Evolutionary conservation across 2,329 filamentous ascomycete genomes (phyloP).

Genomic region (Claviceps sp.): DNA sequence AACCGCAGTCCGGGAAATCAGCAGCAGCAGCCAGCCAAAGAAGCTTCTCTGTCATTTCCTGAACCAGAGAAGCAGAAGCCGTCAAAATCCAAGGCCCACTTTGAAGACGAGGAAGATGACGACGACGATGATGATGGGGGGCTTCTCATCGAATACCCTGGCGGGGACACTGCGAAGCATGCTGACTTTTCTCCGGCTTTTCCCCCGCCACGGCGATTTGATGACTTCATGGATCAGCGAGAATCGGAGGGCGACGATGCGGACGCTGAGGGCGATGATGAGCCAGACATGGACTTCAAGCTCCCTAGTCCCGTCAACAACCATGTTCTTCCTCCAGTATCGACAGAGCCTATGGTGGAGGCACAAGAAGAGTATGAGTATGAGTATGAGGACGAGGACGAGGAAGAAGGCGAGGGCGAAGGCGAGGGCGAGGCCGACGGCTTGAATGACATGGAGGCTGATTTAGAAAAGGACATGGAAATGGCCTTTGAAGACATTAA

Average conservation of each 20-base stretch:
- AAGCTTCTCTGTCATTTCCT: slow-evolving; percentile 21
- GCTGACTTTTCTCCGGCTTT: slow-evolving; percentile 37
- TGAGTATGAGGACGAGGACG: slow-evolving; percentile 9
- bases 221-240: slow-evolving; percentile 36
- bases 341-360: slow-evolving; percentile 14
- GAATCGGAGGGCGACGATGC: slow-evolving; percentile 30
- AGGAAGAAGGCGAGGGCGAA: slow-evolving; percentile 14
- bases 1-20: slow-evolving; percentile 21
- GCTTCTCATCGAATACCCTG: slow-evolving; percentile 47
- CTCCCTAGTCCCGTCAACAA: slow-evolving; percentile 41
- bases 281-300: slow-evolving; percentile 37
- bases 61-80: slow-evolving; percentile 19
- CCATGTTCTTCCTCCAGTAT: slow-evolving; percentile 12
- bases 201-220: slow-evolving; percentile 34
- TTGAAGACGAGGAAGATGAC: slow-evolving; percentile 36
- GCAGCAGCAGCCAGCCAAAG: slow-evolving; percentile 24
- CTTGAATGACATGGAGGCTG: slow-evolving; percentile 20
- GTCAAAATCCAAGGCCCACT: slow-evolving; percentile 13
- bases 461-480: slow-evolving; percentile 39
- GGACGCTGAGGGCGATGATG: slow-evolving; percentile 34
- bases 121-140: slow-evolving; percentile 40
- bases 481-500: slow-evolving; percentile 39
- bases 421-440: too few species aligned
- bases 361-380: neutral
- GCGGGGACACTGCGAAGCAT: slow-evolving; percentile 26